Evolutionary conservation across 352 stramenopile species (phyloP), one percentile per base, ranked within the genome.

Genomic region (Pseudoperonospora humuli): DNA sequence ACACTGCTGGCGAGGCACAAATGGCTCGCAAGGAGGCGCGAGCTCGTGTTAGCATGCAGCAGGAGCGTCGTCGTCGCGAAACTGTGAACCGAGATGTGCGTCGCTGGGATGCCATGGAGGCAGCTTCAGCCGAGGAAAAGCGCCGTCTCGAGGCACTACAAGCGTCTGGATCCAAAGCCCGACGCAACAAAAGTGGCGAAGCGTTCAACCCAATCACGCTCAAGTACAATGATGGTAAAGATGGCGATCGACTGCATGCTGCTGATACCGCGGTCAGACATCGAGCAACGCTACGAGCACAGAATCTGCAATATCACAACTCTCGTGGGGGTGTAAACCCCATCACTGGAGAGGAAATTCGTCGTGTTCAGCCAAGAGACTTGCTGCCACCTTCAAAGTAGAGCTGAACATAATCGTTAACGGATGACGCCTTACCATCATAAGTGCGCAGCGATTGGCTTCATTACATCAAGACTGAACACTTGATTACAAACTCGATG

Each of bases 231-330:
- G n/a, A n/a, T n/a, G n/a, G n/a, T n/a, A n/a, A n/a, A n/a, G n/a
- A n/a, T n/a, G n/a, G n/a, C n/a, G n/a, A n/a, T n/a, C n/a, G n/a
- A n/a, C n/a, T n/a, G n/a, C n/a, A n/a, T n/a, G 63, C 67, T 29
- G 65, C 68, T 11, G 81, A 95, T 61, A 63, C 73, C 11, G 62
- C 70, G 11, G 70, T 92, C 50, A 84, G 84, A 47, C 64, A 86
- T 38, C 72, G 84, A 18, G 86, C 81, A 3, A 59, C 79, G n/a
- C 27, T 75, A n/a, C 68, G 83, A 21, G 81, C 84, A 0, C 64
- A 89, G 40, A 88, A 90, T 50, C 50, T 95, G 51, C 71, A 87
- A 65, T 70, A 82, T 47, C 72, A 86, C 45, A 91, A 83, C 57
- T 88, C 81, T 5, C 70, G 83, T 15, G 67, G 56, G 10, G 83